A percentile compares a stretch with the other conserved stretches of the same genome.
Conservation (phyloP, 2,329 filamentous ascomycete species). For the Cryphonectria japonica region DNA sequence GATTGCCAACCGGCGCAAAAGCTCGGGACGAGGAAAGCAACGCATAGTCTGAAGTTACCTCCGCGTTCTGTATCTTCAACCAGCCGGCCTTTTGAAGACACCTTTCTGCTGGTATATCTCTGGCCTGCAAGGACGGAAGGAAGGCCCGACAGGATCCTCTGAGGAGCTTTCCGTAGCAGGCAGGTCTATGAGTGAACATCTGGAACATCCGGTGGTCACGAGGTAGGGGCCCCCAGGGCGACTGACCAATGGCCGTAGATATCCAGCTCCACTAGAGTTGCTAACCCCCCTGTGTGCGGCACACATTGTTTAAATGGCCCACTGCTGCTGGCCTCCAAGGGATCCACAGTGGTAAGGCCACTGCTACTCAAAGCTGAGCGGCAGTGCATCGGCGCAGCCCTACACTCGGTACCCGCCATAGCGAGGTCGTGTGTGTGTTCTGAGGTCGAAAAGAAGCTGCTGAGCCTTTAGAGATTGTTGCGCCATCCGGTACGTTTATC, state of each 20-base stretch:
- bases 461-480: not conserved
- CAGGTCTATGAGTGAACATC: not conserved
- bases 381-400: not conserved
- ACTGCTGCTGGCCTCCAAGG: not conserved
- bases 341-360: conserved; percentile 7
- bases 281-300: not conserved
- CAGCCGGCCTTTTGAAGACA: not conserved
- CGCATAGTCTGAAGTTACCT: not conserved
- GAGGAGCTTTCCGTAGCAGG: not conserved
- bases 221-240: not conserved
- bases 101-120: not conserved
- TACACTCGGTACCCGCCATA: not conserved
- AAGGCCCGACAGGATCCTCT: not conserved
- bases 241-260: not conserved
- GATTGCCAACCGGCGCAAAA: not conserved
- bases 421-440: not conserved
- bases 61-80: not conserved
- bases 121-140: not conserved
- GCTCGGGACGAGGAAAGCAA: not conserved
- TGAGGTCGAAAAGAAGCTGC: not conserved
- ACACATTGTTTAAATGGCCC: not conserved
- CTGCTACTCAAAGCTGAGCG: conserved; percentile 8
- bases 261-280: not conserved
- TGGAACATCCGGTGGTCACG: not conserved
- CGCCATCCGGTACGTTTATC: not conserved